phyloP scores from a whole-genome alignment of 2,329 filamentous ascomycete genomes.

The Pseudocercospora eumusae region DNA sequence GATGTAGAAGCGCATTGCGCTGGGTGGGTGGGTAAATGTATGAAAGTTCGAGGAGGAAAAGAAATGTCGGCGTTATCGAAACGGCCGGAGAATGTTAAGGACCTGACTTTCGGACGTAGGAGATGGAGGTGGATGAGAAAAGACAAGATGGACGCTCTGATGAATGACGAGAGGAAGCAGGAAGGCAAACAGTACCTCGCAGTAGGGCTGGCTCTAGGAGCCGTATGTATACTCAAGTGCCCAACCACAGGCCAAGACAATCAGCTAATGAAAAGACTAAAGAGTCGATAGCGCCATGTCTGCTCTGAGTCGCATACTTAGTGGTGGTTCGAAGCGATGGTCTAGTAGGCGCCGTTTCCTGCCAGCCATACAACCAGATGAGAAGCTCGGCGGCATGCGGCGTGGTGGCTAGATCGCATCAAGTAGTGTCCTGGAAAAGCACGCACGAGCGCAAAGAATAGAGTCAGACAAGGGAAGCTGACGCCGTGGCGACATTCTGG shows the following conservation, averaged over 20 bases:
- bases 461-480: conserved; percentile 4
- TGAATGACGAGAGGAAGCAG: conserved; percentile 5
- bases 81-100: background rate
- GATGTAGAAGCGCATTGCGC: conserved; percentile 26
- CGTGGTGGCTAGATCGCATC: conserved; percentile 1
- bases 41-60: background rate
- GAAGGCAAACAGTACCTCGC: conserved; percentile 3
- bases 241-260: conserved; percentile 10
- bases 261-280: conserved; percentile 6
- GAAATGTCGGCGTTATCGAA: conserved; percentile 3
- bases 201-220: conserved; percentile 8
- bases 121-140: background rate
- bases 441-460: conserved; percentile 3
- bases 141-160: background rate
- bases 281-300: conserved; percentile 5
- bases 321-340: conserved; percentile 4
- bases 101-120: background rate
- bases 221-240: conserved; percentile 7
- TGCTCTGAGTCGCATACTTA: conserved; percentile 8
- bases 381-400: background rate
- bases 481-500: conserved; percentile 4
- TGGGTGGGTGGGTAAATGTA: background rate
- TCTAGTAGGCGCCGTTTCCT: conserved; percentile 2
- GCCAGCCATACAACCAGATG: conserved; percentile 9
- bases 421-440: background rate